phyloP scores from a whole-genome alignment of 352 stramenopile genomes.

The Thalassiosira hispida region DNA sequence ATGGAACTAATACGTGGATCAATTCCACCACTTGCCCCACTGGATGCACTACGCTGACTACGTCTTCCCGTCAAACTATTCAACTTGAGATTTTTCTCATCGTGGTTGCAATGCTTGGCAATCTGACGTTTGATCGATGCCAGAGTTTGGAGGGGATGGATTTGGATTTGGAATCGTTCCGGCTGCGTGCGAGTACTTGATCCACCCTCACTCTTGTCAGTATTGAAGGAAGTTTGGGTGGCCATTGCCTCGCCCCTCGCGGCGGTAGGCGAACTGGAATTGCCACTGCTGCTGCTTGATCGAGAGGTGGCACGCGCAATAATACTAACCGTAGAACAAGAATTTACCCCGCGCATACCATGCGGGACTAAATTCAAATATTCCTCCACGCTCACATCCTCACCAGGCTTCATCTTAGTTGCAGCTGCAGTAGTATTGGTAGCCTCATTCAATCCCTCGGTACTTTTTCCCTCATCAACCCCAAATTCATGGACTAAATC shows the following conservation, averaged over 20 bases:
- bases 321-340: conserved; percentile 66
- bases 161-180: conserved; percentile 73
- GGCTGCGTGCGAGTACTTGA: conserved; percentile 10
- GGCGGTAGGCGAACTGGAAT: too few relatives aligned
- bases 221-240: too few relatives aligned
- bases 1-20: conserved; percentile 28
- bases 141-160: conserved; percentile 84
- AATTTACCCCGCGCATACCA: conserved; percentile 74
- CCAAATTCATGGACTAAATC: too few relatives aligned
- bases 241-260: too few relatives aligned
- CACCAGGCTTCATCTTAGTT: background rate
- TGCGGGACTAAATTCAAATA: conserved; percentile 72
- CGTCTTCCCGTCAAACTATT: conserved; percentile 35
- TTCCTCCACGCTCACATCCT: conserved; percentile 19
- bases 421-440: conserved; percentile 2
- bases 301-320: conserved; percentile 42
- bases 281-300: background rate
- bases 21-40: conserved; percentile 1
- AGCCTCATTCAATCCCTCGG: too few relatives aligned
- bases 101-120: conserved; percentile 63
- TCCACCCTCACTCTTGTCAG: conserved; percentile 1
- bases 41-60: background rate
- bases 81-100: conserved; percentile 49
- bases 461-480: too few relatives aligned
- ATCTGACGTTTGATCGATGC: conserved; percentile 75